Evolutionary conservation across 192 early-diverging fungal genomes (phyloP), one percentile per base, ranked within the genome.

Genomic region (Chytriomyces confervae): DNA sequence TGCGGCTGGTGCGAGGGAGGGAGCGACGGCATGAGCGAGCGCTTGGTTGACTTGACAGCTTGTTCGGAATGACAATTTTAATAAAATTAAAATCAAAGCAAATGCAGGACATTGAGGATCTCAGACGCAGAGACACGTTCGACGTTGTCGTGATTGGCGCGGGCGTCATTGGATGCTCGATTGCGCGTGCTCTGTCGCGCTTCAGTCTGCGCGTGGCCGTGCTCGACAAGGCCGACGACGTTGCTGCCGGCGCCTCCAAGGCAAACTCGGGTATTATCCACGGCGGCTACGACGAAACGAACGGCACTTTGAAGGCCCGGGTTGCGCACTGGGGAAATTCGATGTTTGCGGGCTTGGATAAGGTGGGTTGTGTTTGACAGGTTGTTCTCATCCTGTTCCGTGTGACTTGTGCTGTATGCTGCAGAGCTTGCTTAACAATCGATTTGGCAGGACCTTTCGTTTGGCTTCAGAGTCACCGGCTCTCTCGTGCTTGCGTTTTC

Each of bases 231-330:
- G 72, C 77, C 23, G 50, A 61, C 6, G 86, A 87, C 63, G 80
- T 86, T 11, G 76, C 83, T 5, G 80, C 81, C 68, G 86, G 86
- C 44, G 72, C 72, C 2, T 74, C 72, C 4, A 74, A 74, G 62
- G 72, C 72, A 9, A 74, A 68, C 65, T 67, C 47, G 27, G 83
- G 80, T 16, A 87, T 85, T 57, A 79, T 87, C 18, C 86, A 87
- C 65, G 84, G 82, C 46, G 86, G 86, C 29, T 87, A 80, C 69
- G 86, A 87, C 57, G 86, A 87, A 27, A 18, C 29, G 16, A 83
- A 84, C 51, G 86, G 86, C 0, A 78, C 86, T 6, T 67, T 87
- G 27, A 87, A 87, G 65, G 11, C 84, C 18, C 44, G 65, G 5
- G 72, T 87, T 7, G 27, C 79, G 11, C 51, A 79, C 57, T 20